These are phyloP conservation scores for Chiua sp. DNA, from an alignment of 1,284 basidiomycete genomes.

Conservation along the genomic window DNA sequence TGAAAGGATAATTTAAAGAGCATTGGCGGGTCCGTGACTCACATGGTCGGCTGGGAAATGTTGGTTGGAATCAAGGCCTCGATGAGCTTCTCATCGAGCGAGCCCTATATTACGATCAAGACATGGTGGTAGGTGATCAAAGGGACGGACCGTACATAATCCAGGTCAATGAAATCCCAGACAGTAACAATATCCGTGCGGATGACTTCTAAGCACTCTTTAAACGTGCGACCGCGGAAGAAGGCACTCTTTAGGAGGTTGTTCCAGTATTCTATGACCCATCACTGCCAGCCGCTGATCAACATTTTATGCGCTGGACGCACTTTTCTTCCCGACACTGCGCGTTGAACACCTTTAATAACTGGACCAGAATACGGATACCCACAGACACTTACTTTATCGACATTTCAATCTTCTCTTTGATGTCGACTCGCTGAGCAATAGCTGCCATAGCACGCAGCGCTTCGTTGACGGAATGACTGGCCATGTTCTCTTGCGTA, in stretches of 20 bases:
- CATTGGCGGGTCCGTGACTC: not conserved
- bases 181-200: conserved; percentile 2
- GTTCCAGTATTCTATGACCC: conserved; percentile 34
- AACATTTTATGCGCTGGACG: not conserved
- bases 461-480: no score
- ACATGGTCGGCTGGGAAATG: conserved; percentile 1
- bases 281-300: not conserved
- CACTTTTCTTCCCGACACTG: conserved; percentile 34
- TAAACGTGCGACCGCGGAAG: conserved; percentile 21
- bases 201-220: conserved; percentile 26
- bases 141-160: conserved; percentile 13
- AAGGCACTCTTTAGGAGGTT: conserved; percentile 28
- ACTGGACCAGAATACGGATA: no score
- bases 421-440: not conserved
- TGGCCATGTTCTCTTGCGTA: no score
- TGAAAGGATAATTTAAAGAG: not conserved
- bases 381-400: not conserved
- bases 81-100: conserved; percentile 17
- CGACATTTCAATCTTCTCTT: not conserved
- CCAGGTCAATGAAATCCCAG: conserved; percentile 37
- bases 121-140: not conserved
- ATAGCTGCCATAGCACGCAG: not conserved
- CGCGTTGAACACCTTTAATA: no score
- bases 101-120: not conserved
- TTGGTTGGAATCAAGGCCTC: conserved; percentile 7